phyloP scores from a whole-genome alignment of 2,329 filamentous ascomycete genomes.

The Fusarium liriodendri region DNA sequence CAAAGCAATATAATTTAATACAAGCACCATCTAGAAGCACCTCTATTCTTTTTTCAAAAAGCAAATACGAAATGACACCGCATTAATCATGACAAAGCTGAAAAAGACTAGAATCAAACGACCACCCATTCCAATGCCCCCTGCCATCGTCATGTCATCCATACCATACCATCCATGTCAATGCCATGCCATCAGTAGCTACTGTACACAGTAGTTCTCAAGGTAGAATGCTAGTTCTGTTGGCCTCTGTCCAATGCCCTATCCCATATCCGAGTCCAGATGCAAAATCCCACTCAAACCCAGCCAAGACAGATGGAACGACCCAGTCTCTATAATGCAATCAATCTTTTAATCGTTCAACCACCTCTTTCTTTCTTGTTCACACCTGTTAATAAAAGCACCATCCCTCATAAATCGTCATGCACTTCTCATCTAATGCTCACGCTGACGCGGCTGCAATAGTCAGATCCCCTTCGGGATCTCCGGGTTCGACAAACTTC shows the following conservation, averaged over 20 bases:
- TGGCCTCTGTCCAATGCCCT: constrained; percentile 23
- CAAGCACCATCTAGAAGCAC: not conserved
- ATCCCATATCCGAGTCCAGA: constrained; percentile 9
- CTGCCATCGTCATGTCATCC: constrained; percentile 15
- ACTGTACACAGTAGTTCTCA: not conserved
- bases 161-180: not conserved
- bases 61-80: constrained; percentile 12
- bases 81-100: constrained; percentile 2
- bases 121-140: constrained; percentile 18
- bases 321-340: constrained; percentile 3
- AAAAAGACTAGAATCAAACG: constrained; percentile 2
- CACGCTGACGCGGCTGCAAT: constrained; percentile 13
- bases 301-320: constrained; percentile 9
- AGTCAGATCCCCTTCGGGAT: constrained; percentile 49
- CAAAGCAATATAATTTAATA: not conserved
- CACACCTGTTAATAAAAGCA: constrained; percentile 5
- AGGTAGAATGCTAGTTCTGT: constrained; percentile 26
- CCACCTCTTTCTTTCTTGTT: not conserved
- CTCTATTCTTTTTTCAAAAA: constrained; percentile 11
- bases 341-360: constrained; percentile 12
- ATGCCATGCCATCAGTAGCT: not conserved
- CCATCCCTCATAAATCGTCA: constrained; percentile 22
- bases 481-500: constrained; percentile 58
- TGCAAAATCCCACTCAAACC: constrained; percentile 14
- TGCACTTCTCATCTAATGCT: not conserved